phyloP scores from a whole-genome alignment of 441 rosid species.

The Kokia cookei region DNA sequence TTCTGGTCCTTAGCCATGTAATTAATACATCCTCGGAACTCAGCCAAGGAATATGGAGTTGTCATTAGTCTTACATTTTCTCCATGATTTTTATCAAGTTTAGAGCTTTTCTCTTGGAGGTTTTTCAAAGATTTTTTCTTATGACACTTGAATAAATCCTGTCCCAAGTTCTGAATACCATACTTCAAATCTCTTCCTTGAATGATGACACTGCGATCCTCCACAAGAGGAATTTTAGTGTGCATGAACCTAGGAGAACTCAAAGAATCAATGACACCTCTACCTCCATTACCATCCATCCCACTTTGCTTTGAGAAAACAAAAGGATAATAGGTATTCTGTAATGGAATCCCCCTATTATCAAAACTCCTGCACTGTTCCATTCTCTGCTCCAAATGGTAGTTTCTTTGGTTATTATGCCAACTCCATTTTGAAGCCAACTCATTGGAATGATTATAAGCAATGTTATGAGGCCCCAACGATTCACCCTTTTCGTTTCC shows the following conservation, averaged over 20 bases:
- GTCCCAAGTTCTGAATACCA: conserved; percentile 4
- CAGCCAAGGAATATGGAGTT: conserved; percentile 35
- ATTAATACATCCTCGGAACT: conserved; percentile 42
- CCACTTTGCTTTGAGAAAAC: conserved; percentile 13
- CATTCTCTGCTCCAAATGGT: conserved; percentile 27
- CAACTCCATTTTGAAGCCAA: conserved; percentile 16
- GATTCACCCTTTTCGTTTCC: conserved; percentile 20
- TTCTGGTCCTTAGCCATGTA: conserved; percentile 70
- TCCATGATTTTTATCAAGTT: conserved; percentile 17
- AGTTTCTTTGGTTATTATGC: conserved; percentile 22
- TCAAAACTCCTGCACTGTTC: conserved; percentile 15
- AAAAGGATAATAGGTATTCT: conserved; percentile 21
- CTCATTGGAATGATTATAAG: conserved; percentile 17
- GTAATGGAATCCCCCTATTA: conserved; percentile 4
- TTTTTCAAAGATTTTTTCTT: conserved; percentile 22
- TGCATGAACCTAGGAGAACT: conserved; percentile 14
- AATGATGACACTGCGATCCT: conserved; percentile 35
- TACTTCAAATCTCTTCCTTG: conserved; percentile 32
- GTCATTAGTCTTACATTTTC: conserved; percentile 18
- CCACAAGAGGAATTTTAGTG: conserved; percentile 5
- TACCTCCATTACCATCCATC: conserved; percentile 19
- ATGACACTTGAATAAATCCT: conserved; percentile 10
- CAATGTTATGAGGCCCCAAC: conserved; percentile 14
- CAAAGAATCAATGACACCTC: conserved; percentile 12
- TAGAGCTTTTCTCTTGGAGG: conserved; percentile 17